Percentiles rank a stretch among this genome's conserved stretches.
phyloP scores from a whole-genome alignment of 1,284 basidiomycete species.

The Ustilago vetiveriae region DNA sequence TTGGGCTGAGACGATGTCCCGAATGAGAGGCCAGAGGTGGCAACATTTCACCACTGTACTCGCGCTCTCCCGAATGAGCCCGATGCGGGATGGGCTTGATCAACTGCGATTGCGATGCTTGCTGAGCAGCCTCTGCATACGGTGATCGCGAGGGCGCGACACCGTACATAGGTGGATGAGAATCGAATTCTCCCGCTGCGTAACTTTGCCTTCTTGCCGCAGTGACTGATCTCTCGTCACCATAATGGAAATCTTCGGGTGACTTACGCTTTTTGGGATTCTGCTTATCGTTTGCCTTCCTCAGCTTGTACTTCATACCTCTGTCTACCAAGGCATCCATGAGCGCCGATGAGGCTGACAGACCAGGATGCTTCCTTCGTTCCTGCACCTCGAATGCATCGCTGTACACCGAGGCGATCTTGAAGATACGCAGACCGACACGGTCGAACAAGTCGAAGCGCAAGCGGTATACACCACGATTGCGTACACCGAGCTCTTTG shows the following conservation, averaged over 20 bases:
- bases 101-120: conserved; percentile 9
- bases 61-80: conserved; percentile 4
- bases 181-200: conserved; percentile 26
- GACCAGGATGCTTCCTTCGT: conserved; percentile 35
- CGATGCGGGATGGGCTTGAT: conserved; percentile 12
- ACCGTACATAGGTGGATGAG: neutral
- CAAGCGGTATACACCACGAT: conserved; percentile 44
- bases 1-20: conserved; percentile 6
- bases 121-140: neutral
- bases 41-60: conserved; percentile 9
- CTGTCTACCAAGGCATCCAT: conserved; percentile 46
- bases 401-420: conserved; percentile 38
- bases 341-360: conserved; percentile 17
- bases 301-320: conserved; percentile 46
- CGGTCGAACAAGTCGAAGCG: conserved; percentile 51
- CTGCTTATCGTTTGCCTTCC: conserved; percentile 32
- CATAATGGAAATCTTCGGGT: conserved; percentile 35
- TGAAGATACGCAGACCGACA: conserved; percentile 25
- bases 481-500: conserved; percentile 52
- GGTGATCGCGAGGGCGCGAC: conserved; percentile 3
- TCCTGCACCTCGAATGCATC: conserved; percentile 47
- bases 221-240: conserved; percentile 15
- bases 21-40: conserved; percentile 5
- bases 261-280: conserved; percentile 40
- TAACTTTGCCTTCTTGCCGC: conserved; percentile 22